Evolutionary conservation across 1,284 basidiomycete genomes (phyloP).

Genomic region (Tremellales sp.): DNA sequence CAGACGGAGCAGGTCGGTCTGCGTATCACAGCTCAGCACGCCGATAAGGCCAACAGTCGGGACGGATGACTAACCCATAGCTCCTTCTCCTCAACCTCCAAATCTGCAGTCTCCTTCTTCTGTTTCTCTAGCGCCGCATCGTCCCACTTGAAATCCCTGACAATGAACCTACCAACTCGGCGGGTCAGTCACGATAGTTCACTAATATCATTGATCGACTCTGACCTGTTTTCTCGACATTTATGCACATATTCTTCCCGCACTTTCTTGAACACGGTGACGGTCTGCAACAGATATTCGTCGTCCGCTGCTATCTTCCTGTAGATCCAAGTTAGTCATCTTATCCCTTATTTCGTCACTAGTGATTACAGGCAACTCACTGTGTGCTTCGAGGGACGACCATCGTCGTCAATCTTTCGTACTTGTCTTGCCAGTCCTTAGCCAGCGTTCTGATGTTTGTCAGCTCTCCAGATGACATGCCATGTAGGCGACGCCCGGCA

Average conservation of each 20-base stretch:
- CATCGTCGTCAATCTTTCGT: constrained; percentile 84
- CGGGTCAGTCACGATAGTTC: not conserved
- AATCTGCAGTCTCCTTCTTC: constrained; percentile 70
- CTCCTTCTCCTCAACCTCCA: constrained; percentile 88
- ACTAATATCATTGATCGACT: constrained; percentile 1
- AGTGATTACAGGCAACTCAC: constrained; percentile 52
- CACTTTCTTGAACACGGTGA: constrained; percentile 86
- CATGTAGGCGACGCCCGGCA: not conserved
- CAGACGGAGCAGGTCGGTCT: constrained; percentile 92
- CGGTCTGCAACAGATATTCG: constrained; percentile 82
- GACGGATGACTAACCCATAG: constrained; percentile 80
- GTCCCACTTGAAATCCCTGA: constrained; percentile 91
- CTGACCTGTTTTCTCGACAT: constrained; percentile 89
- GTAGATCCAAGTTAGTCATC: constrained; percentile 4
- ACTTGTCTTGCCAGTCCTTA: constrained; percentile 86
- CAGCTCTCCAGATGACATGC: constrained; percentile 7
- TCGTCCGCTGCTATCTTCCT: constrained; percentile 73
- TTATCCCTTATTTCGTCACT: constrained; percentile 1
- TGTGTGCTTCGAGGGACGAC: constrained; percentile 91
- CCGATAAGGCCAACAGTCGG: not conserved
- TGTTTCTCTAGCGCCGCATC: constrained; percentile 80
- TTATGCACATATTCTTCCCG: constrained; percentile 92
- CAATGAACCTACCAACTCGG: constrained; percentile 62
- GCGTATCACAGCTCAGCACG: not conserved
- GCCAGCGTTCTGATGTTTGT: constrained; percentile 59